Evolutionary conservation across 176 grass and related monocot genomes (phyloP).

Genomic region (Rhynchospora tenuis): DNA sequence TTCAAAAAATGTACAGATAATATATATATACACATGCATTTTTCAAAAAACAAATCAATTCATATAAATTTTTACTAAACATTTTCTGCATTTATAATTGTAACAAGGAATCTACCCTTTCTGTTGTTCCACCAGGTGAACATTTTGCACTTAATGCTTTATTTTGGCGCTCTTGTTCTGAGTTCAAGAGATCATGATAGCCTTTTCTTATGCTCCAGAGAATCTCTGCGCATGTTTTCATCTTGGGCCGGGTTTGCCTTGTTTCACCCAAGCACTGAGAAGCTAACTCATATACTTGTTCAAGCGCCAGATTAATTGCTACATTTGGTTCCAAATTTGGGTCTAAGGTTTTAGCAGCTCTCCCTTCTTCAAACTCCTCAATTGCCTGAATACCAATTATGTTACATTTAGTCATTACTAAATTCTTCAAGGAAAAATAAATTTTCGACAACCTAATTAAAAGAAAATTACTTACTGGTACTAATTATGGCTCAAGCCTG

Average conservation of each 20-base stretch:
- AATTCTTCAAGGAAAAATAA: not conserved
- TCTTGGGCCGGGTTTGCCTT: constrained; percentile 20
- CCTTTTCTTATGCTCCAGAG: constrained; percentile 31
- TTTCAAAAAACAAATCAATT: not conserved
- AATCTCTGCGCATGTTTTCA: constrained; percentile 29
- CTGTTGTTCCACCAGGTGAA: not conserved
- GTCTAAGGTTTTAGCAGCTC: constrained; percentile 25
- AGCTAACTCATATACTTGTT: constrained; percentile 30
- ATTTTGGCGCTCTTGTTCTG: not conserved
- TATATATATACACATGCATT: not conserved
- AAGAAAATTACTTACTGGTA: not conserved
- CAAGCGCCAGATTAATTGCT: constrained; percentile 17
- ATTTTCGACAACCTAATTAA: not conserved
- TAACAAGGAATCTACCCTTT: not conserved
- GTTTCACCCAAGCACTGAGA: constrained; percentile 18
- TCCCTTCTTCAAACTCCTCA: constrained; percentile 20
- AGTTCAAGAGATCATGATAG: constrained; percentile 5
- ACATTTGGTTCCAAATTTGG: constrained; percentile 27
- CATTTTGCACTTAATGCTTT: not conserved
- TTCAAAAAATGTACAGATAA: not conserved
- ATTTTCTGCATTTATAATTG: not conserved
- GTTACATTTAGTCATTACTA: not conserved
- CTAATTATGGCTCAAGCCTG: not conserved
- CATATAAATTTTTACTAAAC: not conserved
- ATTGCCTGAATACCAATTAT: constrained; percentile 22